These are phyloP conservation scores for Luvunga scandens DNA, from an alignment of 345 rosid genomes.

Conservation along the genomic window DNA sequence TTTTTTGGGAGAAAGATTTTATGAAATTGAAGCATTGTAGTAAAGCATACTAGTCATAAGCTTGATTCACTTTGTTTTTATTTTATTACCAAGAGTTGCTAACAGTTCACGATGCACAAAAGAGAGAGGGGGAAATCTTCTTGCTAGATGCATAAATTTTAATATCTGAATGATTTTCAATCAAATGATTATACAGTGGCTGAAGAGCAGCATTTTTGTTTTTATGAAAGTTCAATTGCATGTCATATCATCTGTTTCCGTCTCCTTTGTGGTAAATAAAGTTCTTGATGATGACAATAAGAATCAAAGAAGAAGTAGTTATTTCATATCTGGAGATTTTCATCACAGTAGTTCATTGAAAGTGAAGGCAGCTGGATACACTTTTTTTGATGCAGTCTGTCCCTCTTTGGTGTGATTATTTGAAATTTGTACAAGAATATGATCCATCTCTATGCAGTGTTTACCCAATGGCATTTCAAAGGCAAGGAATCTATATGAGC, in stretches of 20 bases:
- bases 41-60: not conserved
- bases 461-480: conserved; percentile 62
- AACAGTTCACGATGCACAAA: not conserved
- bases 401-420: conserved; percentile 25
- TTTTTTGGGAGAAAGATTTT: no score
- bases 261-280: not conserved
- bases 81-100: not conserved
- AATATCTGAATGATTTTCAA: no score
- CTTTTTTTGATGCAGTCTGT: no score
- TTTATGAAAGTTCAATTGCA: not conserved
- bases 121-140: not conserved
- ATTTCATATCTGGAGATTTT: no score
- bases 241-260: not conserved
- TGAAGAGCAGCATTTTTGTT: no score
- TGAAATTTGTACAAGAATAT: conserved; percentile 59
- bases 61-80: not conserved
- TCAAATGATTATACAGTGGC: no score
- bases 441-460: conserved; percentile 55
- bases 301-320: no score
- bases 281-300: not conserved
- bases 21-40: no score
- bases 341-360: no score
- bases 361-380: no score
- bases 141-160: no score
- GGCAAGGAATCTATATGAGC: conserved; percentile 82